phyloP scores from a whole-genome alignment of 371 early-diverging fungal genomes.

The Lichtheimia ramosa region DNA sequence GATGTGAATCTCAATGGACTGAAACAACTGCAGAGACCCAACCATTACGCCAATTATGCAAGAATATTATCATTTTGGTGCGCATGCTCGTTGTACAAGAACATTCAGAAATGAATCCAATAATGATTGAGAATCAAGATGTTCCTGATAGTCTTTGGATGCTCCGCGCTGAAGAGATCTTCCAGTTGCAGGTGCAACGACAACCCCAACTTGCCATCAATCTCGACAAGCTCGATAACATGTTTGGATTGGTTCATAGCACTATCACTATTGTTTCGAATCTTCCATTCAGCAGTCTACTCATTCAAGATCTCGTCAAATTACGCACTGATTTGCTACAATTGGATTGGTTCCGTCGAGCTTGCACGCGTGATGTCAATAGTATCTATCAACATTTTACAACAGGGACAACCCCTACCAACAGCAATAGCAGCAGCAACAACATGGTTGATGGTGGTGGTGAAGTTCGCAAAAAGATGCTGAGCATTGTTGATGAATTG shows the following conservation, averaged over 20 bases:
- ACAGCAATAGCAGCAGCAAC: neutral
- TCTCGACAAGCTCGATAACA: constrained; percentile 35
- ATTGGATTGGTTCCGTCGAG: constrained; percentile 44
- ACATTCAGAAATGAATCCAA: constrained; percentile 7
- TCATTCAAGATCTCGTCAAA: constrained; percentile 41
- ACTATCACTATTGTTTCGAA: constrained; percentile 37
- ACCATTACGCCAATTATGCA: constrained; percentile 38
- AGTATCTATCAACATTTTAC: constrained; percentile 50
- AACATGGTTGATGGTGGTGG: constrained; percentile 14
- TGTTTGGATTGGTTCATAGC: constrained; percentile 42
- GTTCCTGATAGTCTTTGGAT: constrained; percentile 23
- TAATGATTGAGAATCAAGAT: too few relatives aligned
- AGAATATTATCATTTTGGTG: constrained; percentile 47
- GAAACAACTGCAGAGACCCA: constrained; percentile 27
- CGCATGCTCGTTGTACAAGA: constrained; percentile 53
- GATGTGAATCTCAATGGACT: constrained; percentile 22
- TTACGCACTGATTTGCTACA: constrained; percentile 39
- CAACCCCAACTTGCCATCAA: constrained; percentile 32
- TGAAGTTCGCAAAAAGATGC: constrained; percentile 42
- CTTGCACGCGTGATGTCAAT: constrained; percentile 45
- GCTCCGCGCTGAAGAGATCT: constrained; percentile 36
- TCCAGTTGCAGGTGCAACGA: constrained; percentile 27
- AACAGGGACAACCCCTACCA: constrained; percentile 25
- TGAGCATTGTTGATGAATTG: constrained; percentile 42
- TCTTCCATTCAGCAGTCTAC: constrained; percentile 37